Evolutionary conservation across 345 rosid genomes (phyloP).

Genomic region (Arabis hirsuta): DNA sequence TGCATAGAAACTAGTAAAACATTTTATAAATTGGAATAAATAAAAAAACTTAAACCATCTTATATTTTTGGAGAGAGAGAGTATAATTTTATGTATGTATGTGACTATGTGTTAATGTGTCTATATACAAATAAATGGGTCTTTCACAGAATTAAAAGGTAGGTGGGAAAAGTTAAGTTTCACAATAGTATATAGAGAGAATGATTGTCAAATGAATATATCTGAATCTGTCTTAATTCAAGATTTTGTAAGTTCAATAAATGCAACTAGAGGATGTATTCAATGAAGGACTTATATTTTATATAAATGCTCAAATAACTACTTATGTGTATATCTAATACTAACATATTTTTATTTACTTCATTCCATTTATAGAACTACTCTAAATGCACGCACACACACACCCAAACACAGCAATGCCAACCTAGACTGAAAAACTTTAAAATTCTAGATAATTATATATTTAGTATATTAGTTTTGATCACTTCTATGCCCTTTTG

Average conservation of each 20-base stretch:
- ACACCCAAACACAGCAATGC: constrained; percentile 32
- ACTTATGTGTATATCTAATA: constrained; percentile 11
- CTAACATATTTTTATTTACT: constrained; percentile 14
- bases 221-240: constrained; percentile 33
- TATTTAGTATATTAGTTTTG: background rate
- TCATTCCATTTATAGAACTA: constrained; percentile 34
- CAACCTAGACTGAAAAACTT: constrained; percentile 14
- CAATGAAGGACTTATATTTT: constrained; percentile 33
- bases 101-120: background rate
- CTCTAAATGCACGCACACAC: constrained; percentile 42
- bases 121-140: constrained; percentile 14
- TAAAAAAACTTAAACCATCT: no score
- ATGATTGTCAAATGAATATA: constrained; percentile 51
- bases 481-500: constrained; percentile 1
- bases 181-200: constrained; percentile 33
- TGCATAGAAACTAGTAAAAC: no score
- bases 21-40: no score
- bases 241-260: constrained; percentile 54
- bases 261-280: constrained; percentile 60
- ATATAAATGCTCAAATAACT: constrained; percentile 18
- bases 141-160: constrained; percentile 31
- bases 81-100: constrained; percentile 13
- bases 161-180: constrained; percentile 39
- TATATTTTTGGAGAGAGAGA: no score
- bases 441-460: background rate